Percentiles rank a stretch among this genome's conserved stretches.
These are phyloP conservation scores for Quillaja saponaria DNA, from an alignment of 306 rosid genomes.

Conservation along the genomic window DNA sequence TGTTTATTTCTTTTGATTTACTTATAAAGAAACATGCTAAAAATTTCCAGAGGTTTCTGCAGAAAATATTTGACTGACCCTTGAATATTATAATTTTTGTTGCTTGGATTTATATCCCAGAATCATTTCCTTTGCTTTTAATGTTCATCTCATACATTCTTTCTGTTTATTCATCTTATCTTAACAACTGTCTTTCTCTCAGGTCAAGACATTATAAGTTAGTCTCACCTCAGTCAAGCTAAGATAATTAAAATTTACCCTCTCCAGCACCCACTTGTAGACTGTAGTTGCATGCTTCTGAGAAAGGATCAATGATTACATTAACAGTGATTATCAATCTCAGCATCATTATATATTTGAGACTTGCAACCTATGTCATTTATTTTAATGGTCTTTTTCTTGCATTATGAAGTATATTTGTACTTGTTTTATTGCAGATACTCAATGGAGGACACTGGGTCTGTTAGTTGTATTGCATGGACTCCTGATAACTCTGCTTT, in stretches of 20 bases:
- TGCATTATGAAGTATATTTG: slow-evolving; percentile 24
- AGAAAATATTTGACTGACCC: neutral
- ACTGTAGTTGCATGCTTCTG: slow-evolving; percentile 11
- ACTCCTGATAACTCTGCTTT: slow-evolving; percentile 97
- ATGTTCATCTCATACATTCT: slow-evolving; percentile 10
- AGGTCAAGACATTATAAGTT: slow-evolving; percentile 15
- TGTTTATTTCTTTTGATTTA: slow-evolving; percentile 23
- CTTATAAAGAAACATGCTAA: slow-evolving; percentile 13
- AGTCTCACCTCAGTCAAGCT: neutral
- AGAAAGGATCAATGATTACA: neutral
- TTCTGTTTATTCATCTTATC: slow-evolving; percentile 8
- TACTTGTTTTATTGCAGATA: slow-evolving; percentile 60
- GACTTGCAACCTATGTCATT: slow-evolving; percentile 15
- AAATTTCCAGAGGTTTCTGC: slow-evolving; percentile 15
- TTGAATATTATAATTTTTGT: neutral
- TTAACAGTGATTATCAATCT: slow-evolving; percentile 3
- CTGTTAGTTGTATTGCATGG: slow-evolving; percentile 94
- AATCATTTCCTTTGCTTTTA: slow-evolving; percentile 6
- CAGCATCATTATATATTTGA: slow-evolving; percentile 19
- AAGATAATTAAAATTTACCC: slow-evolving; percentile 21
- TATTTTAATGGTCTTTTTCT: slow-evolving; percentile 7
- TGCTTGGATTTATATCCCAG: neutral
- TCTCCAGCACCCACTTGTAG: slow-evolving; percentile 14
- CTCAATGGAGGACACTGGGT: slow-evolving; percentile 89
- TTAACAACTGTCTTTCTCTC: neutral